phyloP scores from a whole-genome alignment of 1,284 basidiomycete species.

The Microbotryum scabiosae region DNA sequence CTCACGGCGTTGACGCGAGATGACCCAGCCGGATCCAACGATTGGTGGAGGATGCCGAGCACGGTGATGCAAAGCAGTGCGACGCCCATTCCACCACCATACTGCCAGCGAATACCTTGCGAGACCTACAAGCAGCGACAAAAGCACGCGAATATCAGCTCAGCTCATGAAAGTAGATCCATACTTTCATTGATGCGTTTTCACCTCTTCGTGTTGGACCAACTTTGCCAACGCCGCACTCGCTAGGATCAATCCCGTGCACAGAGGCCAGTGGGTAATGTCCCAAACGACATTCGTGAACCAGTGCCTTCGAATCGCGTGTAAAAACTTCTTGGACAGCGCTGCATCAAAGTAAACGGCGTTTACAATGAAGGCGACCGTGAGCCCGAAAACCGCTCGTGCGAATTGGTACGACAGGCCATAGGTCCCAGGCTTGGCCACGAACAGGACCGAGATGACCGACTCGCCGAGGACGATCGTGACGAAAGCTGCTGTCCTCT shows the following conservation, averaged over 20 bases:
- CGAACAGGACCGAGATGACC: neutral
- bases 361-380: neutral
- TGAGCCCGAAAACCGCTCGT: neutral
- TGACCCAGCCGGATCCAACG: slow-evolving; percentile 1
- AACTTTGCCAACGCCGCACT: neutral
- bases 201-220: neutral
- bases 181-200: too few species aligned
- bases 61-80: neutral
- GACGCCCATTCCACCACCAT: slow-evolving; percentile 1
- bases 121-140: neutral
- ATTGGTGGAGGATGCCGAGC: slow-evolving; percentile 1
- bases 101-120: neutral
- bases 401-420: neutral
- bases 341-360: slow-evolving; percentile 2
- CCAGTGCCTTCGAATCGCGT: slow-evolving; percentile 5
- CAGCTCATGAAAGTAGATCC: too few species aligned
- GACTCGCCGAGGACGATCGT: slow-evolving; percentile 1
- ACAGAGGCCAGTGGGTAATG: neutral
- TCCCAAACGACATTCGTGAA: slow-evolving; percentile 1
- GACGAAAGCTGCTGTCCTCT: slow-evolving; percentile 1
- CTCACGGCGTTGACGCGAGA: neutral
- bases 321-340: neutral
- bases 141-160: too few species aligned
- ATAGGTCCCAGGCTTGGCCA: neutral
- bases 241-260: neutral